Percentiles rank a stretch among this genome's conserved stretches.
These are phyloP conservation scores for Phoma sp. DNA, from an alignment of 2,329 filamentous ascomycete species.

Conservation along the genomic window DNA sequence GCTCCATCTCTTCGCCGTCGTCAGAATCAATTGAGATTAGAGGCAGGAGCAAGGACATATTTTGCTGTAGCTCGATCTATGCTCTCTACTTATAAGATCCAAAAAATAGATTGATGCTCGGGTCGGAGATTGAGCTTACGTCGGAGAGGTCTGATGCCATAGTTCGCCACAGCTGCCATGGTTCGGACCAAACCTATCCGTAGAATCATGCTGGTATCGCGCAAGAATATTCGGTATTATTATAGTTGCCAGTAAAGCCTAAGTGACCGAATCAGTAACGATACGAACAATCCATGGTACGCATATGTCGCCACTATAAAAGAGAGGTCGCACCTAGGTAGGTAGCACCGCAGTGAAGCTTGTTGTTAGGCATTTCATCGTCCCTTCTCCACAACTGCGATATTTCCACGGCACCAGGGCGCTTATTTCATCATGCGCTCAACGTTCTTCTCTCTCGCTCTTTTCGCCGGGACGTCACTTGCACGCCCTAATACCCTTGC, in stretches of 20 bases:
- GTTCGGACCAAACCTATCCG: no score
- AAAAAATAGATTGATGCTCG: no score
- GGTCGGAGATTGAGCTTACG: no score
- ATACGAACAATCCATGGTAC: background rate
- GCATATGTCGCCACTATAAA: background rate
- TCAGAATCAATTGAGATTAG: no score
- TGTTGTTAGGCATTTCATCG: background rate
- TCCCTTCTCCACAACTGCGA: background rate
- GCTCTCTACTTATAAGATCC: no score
- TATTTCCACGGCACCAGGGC: no score
- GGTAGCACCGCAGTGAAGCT: no score
- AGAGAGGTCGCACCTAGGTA: background rate
- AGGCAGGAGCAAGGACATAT: no score
- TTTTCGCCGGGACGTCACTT: background rate
- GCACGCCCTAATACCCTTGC: background rate
- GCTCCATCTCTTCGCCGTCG: no score
- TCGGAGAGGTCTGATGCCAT: no score
- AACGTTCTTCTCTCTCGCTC: background rate
- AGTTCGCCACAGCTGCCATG: no score
- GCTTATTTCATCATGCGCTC: constrained; percentile 7
- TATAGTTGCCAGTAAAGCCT: background rate
- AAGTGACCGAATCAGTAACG: constrained; percentile 2
- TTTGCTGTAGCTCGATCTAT: no score
- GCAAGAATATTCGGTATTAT: background rate
- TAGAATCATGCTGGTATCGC: background rate